Base-by-base conservation (phyloP, 306 rosid species). In the Lithocarpus polystachyus region DNA sequence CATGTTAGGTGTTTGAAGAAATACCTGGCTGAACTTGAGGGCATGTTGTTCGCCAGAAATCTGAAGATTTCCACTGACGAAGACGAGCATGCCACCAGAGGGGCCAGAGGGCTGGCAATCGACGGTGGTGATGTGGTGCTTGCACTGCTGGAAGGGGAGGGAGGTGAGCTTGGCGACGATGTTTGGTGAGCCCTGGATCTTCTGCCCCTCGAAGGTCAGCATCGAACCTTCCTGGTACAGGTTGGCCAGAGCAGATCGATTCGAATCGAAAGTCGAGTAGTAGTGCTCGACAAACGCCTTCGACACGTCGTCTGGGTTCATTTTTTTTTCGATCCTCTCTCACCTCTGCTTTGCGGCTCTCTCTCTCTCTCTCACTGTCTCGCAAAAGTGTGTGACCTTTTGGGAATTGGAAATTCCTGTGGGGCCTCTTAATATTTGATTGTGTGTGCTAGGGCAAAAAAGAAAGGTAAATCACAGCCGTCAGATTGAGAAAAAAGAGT, bases 161-260 rank as follows among this genome's bases (percentile, higher is more conserved):
- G 86, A 68, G n/a, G 91, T 82, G 80, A 95, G 98, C 79, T 95
- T 95, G 22, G 91, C 87, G 0, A 93, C 93, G 59, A 95, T 95
- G 85, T 81, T 88, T 59, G 71, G 91, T 0, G 96, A 19, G 5
- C 99, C 98, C 53, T 83, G 97, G 81, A 91, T 89, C 92, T 95
- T 91, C 92, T 95, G 93, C 33, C 98, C 99, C 59, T 95, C 99
- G 83, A 95, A 95, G 14, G 97, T 83, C 79, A 93, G 88, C 99
- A 95, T 93, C 8, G 99, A 95, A 17, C 72, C 87, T 0, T 92
- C 97, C 68, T 95, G 97, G 68, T 92, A 92, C 22, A 95, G 95
- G 26, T 40, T 77, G 0, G 80, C 90, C 12, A 94, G 85, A 1
- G 70, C 84, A 0, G 29, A 69, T 5, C 97, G 93, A 60, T 91